A percentile compares a stretch with the other conserved stretches of the same genome.
Conservation (phyloP, 2,329 filamentous ascomycete genomes). For the Thermoascus crustaceus region DNA sequence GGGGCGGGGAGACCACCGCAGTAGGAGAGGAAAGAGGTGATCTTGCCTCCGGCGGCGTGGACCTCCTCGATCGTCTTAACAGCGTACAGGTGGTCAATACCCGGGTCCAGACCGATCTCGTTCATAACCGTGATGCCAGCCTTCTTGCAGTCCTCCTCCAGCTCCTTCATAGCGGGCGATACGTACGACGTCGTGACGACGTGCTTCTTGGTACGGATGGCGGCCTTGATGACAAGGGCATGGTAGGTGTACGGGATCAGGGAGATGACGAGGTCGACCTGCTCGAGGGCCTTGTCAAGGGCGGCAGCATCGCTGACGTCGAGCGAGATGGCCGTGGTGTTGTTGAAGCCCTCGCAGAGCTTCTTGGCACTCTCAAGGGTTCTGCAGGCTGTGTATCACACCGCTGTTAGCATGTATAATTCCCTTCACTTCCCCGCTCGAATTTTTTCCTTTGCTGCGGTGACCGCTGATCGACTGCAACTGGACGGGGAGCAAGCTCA, state of each 20-base stretch:
- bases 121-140: constrained; percentile 85
- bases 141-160: constrained; percentile 73
- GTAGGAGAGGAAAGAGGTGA: constrained; percentile 72
- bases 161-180: constrained; percentile 83
- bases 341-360: constrained; percentile 62
- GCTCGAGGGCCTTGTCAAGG: constrained; percentile 70
- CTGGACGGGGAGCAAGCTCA: background rate
- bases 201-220: constrained; percentile 88
- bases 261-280: constrained; percentile 70
- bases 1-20: constrained; percentile 71
- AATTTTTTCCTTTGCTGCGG: no score
- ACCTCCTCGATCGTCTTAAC: constrained; percentile 74
- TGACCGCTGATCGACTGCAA: no score
- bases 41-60: constrained; percentile 80
- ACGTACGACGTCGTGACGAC: constrained; percentile 94
- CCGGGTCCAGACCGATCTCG: constrained; percentile 56
- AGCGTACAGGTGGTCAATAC: constrained; percentile 56
- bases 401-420: no score
- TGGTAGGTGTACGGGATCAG: constrained; percentile 92
- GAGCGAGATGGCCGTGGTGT: constrained; percentile 69
- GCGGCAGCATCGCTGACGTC: constrained; percentile 71
- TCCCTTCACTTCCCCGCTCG: no score
- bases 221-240: constrained; percentile 81
- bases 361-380: constrained; percentile 69
- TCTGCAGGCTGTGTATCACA: constrained; percentile 58